Base-by-base conservation (phyloP, 2,329 filamentous ascomycete species). In the Zymoseptoria pseudotritici region DNA sequence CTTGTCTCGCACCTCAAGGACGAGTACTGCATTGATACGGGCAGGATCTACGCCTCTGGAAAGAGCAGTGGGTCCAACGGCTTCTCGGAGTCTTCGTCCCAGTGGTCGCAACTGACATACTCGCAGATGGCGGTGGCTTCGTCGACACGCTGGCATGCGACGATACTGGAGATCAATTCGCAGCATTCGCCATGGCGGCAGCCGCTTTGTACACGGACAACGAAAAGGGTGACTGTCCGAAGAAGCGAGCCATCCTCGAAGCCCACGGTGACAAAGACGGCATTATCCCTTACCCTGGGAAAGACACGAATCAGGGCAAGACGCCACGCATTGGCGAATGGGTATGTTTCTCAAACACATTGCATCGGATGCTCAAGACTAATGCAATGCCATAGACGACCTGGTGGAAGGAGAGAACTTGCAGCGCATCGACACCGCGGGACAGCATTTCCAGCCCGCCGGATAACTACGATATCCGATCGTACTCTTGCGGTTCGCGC, bases 181-280 rank as follows among this genome's bases (percentile, higher is more conserved):
- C 80, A 7, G 80, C 80, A 0, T 82, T 83, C 63, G 79, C 78
- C 0, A 73, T 77, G 8, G 77, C 78, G 6, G 75, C 78, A 1
- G 79, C 77, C 4, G 80, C 78, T 5, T 77, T 75, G 52, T 82
- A 82, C 64, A 68, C 67, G n/a, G 67, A 71, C 24, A 65, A 58
- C 10, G 66, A 58, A 10, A 53, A 61, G 20, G 61, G 56, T n/a
- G 51, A 56, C 24, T 74, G 72, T 64, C 61, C 58, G 49, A 69
- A 70, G 36, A 66, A 65, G 52, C 65, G 70, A 26, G 78, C 76
- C 0, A 70, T 80, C 20, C 66, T 80, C 53, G 78, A 80, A 56
- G 73, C 76, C 9, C 78, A 81, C 61, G 78, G 78, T 26, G 69
- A 69, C 42, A 65, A 66, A 17, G 78, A 81, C 60, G 64, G 62